Percentiles rank a stretch among this genome's conserved stretches.
phyloP scores from a whole-genome alignment of 129 eudicot species.

The Tagetes erecta region DNA sequence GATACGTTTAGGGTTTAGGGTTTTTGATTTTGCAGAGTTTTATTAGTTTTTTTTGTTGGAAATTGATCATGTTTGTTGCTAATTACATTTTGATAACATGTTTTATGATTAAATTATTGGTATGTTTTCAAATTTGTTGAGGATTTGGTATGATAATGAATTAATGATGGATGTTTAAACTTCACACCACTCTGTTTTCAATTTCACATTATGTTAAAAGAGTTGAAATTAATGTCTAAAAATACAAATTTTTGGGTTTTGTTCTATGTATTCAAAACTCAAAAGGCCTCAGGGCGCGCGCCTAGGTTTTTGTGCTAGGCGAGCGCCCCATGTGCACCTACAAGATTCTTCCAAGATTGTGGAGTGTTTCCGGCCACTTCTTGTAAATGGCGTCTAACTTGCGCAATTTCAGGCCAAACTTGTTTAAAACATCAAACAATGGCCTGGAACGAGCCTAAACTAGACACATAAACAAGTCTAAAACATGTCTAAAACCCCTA shows the following conservation, averaged over 20 bases:
- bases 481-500: no score
- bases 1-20: neutral
- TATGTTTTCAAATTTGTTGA: conserved; percentile 6
- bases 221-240: neutral
- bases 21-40: neutral
- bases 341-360: no score
- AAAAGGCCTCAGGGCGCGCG: no score
- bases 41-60: neutral
- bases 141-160: conserved; percentile 8
- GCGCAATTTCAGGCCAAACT: no score
- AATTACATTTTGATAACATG: neutral
- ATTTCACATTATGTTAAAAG: neutral
- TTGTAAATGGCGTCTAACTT: no score
- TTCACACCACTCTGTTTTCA: neutral
- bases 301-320: no score
- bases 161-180: no score
- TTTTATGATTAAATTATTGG: neutral
- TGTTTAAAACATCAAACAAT: no score
- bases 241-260: neutral
- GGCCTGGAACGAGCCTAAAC: no score
- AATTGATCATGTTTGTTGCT: conserved; percentile 10
- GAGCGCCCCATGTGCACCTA: no score
- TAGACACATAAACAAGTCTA: no score
- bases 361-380: no score
- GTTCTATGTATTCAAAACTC: neutral